These are phyloP conservation scores for Serendipita vermifera DNA, from an alignment of 768 basidiomycete species.

Conservation along the genomic window DNA sequence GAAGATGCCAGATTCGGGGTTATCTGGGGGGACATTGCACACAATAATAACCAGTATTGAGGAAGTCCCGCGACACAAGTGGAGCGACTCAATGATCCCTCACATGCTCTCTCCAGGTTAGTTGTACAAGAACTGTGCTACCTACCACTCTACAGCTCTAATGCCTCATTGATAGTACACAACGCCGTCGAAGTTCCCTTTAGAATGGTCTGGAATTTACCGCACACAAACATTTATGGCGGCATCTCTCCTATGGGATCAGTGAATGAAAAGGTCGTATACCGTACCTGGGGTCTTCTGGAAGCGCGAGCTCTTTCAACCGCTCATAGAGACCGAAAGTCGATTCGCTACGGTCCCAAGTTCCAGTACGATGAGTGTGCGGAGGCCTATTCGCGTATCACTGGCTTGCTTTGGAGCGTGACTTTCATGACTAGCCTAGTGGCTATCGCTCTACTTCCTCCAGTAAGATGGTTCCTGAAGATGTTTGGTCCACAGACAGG, in stretches of 20 bases:
- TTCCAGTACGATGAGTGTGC: constrained; percentile 70
- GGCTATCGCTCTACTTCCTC: background rate
- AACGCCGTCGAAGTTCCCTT: constrained; percentile 23
- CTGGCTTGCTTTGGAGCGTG: constrained; percentile 13
- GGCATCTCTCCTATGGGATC: constrained; percentile 33
- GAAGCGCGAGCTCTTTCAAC: constrained; percentile 21
- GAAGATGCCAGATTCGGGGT: constrained; percentile 30
- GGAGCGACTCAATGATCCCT: constrained; percentile 23
- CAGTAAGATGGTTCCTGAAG: constrained; percentile 1
- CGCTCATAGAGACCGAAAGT: constrained; percentile 17
- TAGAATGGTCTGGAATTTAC: constrained; percentile 28
- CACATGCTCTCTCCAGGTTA: constrained; percentile 35
- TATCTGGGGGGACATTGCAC: constrained; percentile 54
- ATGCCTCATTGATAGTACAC: constrained; percentile 13
- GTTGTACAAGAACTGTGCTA: constrained; percentile 11
- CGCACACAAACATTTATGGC: constrained; percentile 27
- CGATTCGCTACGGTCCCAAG: constrained; percentile 44
- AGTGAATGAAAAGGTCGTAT: constrained; percentile 37
- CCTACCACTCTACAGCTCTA: background rate
- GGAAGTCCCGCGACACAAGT: constrained; percentile 23
- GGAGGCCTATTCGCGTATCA: constrained; percentile 13
- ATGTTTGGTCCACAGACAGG: background rate
- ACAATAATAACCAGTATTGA: constrained; percentile 19
- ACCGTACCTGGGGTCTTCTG: constrained; percentile 44
- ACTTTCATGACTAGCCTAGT: background rate